These are phyloP conservation scores for Peniophora sp. DNA, from an alignment of 1,284 basidiomycete species.

Conservation along the genomic window DNA sequence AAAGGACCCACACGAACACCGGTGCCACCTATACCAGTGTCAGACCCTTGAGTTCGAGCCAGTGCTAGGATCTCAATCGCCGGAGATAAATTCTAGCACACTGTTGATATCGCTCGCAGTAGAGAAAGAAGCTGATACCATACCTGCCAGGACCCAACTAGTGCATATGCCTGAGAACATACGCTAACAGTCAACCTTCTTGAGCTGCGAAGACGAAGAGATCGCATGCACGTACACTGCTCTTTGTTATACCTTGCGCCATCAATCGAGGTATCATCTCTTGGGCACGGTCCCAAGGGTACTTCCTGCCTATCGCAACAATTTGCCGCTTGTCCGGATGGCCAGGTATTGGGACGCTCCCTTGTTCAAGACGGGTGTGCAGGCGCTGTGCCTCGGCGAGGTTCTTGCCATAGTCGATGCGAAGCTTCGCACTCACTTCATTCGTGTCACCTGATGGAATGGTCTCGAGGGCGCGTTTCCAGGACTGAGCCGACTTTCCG, in stretches of 20 bases:
- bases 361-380: neutral
- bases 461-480: slow-evolving; percentile 1
- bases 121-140: too few relatives aligned
- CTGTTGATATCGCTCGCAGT: too few relatives aligned
- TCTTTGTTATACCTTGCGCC: neutral
- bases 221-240: slow-evolving; percentile 1
- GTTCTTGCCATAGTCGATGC: neutral
- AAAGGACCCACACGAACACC: too few relatives aligned
- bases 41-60: too few relatives aligned
- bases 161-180: neutral
- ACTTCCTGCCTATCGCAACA: neutral
- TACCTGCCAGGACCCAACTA: neutral
- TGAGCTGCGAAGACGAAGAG: neutral
- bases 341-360: neutral
- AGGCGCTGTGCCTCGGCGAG: too few relatives aligned
- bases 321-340: neutral
- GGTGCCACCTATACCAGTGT: too few relatives aligned
- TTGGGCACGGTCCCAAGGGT: neutral
- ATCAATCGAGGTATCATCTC: slow-evolving; percentile 1
- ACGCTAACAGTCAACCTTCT: neutral
- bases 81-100: too few relatives aligned
- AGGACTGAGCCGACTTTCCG: neutral
- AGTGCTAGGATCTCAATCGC: too few relatives aligned
- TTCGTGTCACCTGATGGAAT: neutral
- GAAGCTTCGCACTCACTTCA: neutral